These are phyloP conservation scores for Colletotrichum noveboracense DNA, from an alignment of 2,329 filamentous ascomycete genomes.

Conservation along the genomic window DNA sequence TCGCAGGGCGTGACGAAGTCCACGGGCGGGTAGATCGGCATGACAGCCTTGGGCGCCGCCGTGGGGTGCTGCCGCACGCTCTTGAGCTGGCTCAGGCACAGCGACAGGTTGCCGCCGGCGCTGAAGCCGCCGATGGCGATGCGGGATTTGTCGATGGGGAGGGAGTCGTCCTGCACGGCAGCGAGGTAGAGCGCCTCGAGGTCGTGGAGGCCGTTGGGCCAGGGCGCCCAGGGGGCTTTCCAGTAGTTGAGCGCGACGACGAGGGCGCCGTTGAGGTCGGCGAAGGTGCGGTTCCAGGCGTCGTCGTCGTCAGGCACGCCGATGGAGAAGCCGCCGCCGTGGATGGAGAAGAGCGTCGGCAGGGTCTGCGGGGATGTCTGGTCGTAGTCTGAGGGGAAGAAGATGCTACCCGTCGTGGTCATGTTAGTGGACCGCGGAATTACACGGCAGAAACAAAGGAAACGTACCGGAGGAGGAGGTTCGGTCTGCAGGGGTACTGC, in stretches of 20 bases:
- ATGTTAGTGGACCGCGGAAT: background rate
- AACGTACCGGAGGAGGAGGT: slow-evolving; percentile 20
- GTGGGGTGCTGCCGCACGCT: slow-evolving; percentile 31
- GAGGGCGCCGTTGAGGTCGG: slow-evolving; percentile 42
- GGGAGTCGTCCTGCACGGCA: slow-evolving; percentile 44
- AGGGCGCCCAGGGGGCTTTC: slow-evolving; percentile 48
- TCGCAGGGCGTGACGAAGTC: slow-evolving; percentile 34
- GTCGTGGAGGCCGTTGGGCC: slow-evolving; percentile 50
- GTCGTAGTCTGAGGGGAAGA: slow-evolving; percentile 42
- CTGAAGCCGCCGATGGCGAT: slow-evolving; percentile 54
- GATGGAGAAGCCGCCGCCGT: slow-evolving; percentile 56
- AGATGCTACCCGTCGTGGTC: slow-evolving; percentile 31
- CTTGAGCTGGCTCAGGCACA: slow-evolving; percentile 45
- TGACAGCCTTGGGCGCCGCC: slow-evolving; percentile 33
- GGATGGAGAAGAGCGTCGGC: slow-evolving; percentile 53
- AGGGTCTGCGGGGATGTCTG: slow-evolving; percentile 31
- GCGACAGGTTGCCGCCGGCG: slow-evolving; percentile 54
- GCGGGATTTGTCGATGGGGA: slow-evolving; percentile 48
- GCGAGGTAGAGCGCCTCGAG: slow-evolving; percentile 46
- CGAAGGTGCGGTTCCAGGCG: slow-evolving; percentile 49
- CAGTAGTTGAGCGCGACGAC: slow-evolving; percentile 55
- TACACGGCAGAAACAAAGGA: no score
- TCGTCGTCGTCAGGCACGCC: slow-evolving; percentile 49
- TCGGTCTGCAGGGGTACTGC: slow-evolving; percentile 18
- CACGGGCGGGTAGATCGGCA: slow-evolving; percentile 47